Evolutionary conservation across 441 rosid genomes (phyloP).

Genomic region (Raphanus hybrid): DNA sequence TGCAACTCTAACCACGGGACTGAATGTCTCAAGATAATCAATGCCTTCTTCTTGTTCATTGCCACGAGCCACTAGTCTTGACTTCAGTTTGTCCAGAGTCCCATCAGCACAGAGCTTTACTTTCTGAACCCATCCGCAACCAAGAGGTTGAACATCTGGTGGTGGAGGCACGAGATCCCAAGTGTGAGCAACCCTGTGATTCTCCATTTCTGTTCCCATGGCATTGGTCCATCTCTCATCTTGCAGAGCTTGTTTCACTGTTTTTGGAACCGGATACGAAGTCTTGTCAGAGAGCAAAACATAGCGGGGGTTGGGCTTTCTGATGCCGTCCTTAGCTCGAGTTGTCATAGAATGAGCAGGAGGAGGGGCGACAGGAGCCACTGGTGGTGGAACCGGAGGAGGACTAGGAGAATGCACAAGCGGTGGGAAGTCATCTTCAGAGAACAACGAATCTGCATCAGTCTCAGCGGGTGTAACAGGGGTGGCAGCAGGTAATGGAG

Average conservation of each 20-base stretch:
- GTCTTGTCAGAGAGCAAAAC: neutral
- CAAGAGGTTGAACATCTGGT: neutral
- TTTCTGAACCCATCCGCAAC: neutral
- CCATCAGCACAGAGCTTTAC: neutral
- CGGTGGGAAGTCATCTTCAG: too few relatives aligned
- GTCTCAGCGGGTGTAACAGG: too few relatives aligned
- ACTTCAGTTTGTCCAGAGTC: neutral
- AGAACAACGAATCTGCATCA: too few relatives aligned
- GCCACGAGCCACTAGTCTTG: neutral
- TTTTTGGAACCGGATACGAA: neutral
- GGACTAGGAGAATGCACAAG: neutral
- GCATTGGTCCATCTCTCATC: neutral
- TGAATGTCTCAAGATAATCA: neutral
- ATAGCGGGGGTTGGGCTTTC: neutral
- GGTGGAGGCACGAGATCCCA: neutral
- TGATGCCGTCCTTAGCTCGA: neutral
- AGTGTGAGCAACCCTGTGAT: fast-evolving
- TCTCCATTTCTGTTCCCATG: neutral
- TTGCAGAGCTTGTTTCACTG: neutral
- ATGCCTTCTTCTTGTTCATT: neutral
- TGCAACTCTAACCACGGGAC: neutral
- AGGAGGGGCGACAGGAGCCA: fast-evolving
- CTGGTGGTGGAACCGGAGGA: fast-evolving
- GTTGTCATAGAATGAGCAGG: neutral
- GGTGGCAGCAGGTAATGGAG: too few relatives aligned